A percentile compares a stretch with the other conserved stretches of the same genome.
Evolutionary conservation across 805 yeast genomes (phyloP).

Genomic region (Lachancea lanzarotensis): DNA sequence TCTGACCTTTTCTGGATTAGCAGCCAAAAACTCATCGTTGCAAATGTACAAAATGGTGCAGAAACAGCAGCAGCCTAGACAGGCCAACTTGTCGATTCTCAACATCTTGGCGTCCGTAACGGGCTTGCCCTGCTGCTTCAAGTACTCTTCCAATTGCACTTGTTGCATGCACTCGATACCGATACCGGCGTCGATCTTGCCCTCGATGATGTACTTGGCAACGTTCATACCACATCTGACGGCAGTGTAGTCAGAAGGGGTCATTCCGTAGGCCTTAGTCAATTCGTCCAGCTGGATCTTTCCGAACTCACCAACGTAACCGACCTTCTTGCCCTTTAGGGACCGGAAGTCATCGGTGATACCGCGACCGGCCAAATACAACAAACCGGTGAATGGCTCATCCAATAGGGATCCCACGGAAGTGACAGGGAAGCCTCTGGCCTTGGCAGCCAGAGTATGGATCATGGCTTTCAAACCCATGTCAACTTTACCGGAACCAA

Average conservation of each 20-base stretch:
- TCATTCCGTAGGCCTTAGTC: slow-evolving; percentile 50
- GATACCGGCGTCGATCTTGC: slow-evolving; percentile 50
- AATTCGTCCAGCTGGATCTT: slow-evolving; percentile 52
- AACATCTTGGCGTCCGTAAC: slow-evolving; percentile 46
- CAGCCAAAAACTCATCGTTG: slow-evolving; percentile 43
- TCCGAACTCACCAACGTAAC: slow-evolving; percentile 56
- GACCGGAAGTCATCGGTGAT: slow-evolving; percentile 46
- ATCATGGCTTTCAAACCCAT: slow-evolving; percentile 58
- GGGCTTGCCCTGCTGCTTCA: slow-evolving; percentile 38
- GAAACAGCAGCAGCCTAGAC: slow-evolving; percentile 54
- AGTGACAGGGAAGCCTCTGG: slow-evolving; percentile 51
- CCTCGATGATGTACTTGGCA: slow-evolving; percentile 48
- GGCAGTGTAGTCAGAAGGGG: slow-evolving; percentile 49
- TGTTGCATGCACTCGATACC: slow-evolving; percentile 56
- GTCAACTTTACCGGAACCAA: slow-evolving; percentile 51
- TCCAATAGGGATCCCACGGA: slow-evolving; percentile 49
- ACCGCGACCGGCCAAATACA: slow-evolving; percentile 46
- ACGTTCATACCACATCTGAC: slow-evolving; percentile 57
- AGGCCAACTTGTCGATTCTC: slow-evolving; percentile 50
- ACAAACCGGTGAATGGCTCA: slow-evolving; percentile 52
- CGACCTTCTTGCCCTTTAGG: slow-evolving; percentile 47
- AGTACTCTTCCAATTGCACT: slow-evolving; percentile 49
- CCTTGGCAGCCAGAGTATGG: slow-evolving; percentile 54
- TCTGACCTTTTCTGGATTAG: slow-evolving; percentile 41
- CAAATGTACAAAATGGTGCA: slow-evolving; percentile 49